Conservation (phyloP, 345 rosid genomes). For the Salix exigua region DNA sequence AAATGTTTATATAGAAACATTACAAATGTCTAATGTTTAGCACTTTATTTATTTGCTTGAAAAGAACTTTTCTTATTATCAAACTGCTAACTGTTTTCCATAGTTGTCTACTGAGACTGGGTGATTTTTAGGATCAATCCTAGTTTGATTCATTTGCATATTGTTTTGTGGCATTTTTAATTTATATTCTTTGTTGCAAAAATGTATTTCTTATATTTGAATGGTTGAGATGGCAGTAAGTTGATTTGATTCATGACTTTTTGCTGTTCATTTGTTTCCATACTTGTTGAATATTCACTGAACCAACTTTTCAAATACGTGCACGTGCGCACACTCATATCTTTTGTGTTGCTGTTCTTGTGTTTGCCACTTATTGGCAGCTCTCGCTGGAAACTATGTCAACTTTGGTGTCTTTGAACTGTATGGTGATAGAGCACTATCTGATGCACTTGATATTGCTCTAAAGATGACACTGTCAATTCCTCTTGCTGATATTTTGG, state of each 20-base stretch:
- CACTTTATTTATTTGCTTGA: not conserved
- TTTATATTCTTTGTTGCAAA: not conserved
- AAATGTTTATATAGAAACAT: not conserved
- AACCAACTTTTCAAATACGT: not conserved
- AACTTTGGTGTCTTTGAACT: conserved; percentile 97
- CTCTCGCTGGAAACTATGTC: conserved; percentile 87
- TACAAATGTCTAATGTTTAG: not conserved
- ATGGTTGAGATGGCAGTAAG: not conserved
- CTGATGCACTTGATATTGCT: conserved; percentile 88
- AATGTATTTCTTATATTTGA: not conserved
- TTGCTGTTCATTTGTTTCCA: not conserved
- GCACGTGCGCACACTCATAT: no score
- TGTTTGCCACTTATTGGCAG: conserved; percentile 43
- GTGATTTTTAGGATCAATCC: not conserved
- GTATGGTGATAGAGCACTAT: conserved; percentile 95
- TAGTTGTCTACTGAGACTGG: not conserved
- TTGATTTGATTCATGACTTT: not conserved
- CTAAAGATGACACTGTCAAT: conserved; percentile 85
- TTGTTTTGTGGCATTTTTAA: not conserved
- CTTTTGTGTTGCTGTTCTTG: conserved; percentile 7
- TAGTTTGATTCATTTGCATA: not conserved
- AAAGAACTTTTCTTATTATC: not conserved
- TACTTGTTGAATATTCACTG: not conserved
- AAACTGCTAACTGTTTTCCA: not conserved
- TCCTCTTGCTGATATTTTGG: conserved; percentile 89